These are phyloP conservation scores for Blastobotrys ciferrii DNA, from an alignment of 1,139 yeast species.

Conservation along the genomic window DNA sequence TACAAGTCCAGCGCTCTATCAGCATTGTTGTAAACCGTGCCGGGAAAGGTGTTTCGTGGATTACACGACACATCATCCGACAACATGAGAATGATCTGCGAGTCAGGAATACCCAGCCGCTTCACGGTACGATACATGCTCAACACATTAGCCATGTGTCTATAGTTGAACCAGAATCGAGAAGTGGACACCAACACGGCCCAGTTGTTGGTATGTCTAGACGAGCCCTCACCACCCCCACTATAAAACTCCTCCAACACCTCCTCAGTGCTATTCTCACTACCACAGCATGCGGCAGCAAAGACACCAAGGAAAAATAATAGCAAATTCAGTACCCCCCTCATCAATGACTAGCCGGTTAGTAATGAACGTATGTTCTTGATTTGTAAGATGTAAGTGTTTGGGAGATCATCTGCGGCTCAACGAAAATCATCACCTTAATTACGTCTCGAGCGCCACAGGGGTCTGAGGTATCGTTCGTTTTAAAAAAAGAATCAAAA, in stretches of 20 bases:
- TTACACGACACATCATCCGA: conserved; percentile 98
- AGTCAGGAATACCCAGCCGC: conserved; percentile 93
- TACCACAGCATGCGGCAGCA: background rate
- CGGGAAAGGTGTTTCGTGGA: conserved; percentile 93
- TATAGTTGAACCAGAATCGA: conserved; percentile 94
- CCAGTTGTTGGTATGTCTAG: conserved; percentile 31
- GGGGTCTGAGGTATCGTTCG: too few species aligned
- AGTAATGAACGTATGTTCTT: background rate
- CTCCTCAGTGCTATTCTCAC: conserved; percentile 1
- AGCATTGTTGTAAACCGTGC: conserved; percentile 90
- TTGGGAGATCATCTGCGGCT: background rate
- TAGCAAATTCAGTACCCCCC: background rate
- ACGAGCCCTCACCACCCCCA: conserved; percentile 9
- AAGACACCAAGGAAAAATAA: background rate
- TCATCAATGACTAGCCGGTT: background rate
- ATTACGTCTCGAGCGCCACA: too few species aligned
- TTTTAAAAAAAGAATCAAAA: too few species aligned
- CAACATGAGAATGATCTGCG: conserved; percentile 92
- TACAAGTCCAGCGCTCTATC: conserved; percentile 92
- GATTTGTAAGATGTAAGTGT: background rate
- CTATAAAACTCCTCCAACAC: conserved; percentile 9
- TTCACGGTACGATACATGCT: conserved; percentile 95
- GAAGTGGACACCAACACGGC: conserved; percentile 96
- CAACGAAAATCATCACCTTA: too few species aligned
- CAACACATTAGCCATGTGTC: conserved; percentile 96